These are phyloP conservation scores for Madurella mycetomatis DNA, from an alignment of 2,329 filamentous ascomycete genomes.

Conservation along the genomic window DNA sequence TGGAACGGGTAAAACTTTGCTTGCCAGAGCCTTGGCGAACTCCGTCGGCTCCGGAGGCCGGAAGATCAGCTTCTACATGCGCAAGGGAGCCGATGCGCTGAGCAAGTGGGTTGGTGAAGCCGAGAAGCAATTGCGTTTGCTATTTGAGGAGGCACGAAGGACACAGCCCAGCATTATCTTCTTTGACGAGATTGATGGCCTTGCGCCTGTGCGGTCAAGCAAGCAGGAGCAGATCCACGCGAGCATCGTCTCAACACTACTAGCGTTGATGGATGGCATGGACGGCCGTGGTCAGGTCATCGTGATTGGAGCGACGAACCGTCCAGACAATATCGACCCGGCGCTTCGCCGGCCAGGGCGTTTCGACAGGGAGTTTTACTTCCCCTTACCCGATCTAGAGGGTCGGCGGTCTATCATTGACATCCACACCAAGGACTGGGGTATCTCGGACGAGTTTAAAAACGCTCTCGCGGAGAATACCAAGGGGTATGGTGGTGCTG, in stretches of 20 bases:
- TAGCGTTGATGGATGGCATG: constrained; percentile 96
- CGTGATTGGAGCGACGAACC: constrained; percentile 97
- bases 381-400: constrained; percentile 78
- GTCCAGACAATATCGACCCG: constrained; percentile 93
- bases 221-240: constrained; percentile 99
- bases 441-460: constrained; percentile 75
- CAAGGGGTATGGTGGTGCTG: constrained; percentile 95
- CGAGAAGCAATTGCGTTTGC: constrained; percentile 84
- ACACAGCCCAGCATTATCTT: constrained; percentile 99
- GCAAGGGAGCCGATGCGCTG: constrained; percentile 93
- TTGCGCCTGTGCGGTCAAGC: constrained; percentile 92
- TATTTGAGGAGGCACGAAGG: constrained; percentile 93
- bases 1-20: constrained; percentile 95
- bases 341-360: constrained; percentile 89
- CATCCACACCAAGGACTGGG: constrained; percentile 94
- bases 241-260: constrained; percentile 90
- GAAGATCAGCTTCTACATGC: constrained; percentile 99
- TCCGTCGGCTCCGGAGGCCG: constrained; percentile 83
- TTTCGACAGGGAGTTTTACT: constrained; percentile 98
- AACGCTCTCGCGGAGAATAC: constrained; percentile 78
- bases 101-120: constrained; percentile 99
- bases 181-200: constrained; percentile 96
- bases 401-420: constrained; percentile 83
- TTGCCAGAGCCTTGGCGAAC: constrained; percentile 87
- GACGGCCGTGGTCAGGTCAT: constrained; percentile 97